Conservation (phyloP, 352 stramenopile genomes). For the Aphanomyces euteiches region DNA sequence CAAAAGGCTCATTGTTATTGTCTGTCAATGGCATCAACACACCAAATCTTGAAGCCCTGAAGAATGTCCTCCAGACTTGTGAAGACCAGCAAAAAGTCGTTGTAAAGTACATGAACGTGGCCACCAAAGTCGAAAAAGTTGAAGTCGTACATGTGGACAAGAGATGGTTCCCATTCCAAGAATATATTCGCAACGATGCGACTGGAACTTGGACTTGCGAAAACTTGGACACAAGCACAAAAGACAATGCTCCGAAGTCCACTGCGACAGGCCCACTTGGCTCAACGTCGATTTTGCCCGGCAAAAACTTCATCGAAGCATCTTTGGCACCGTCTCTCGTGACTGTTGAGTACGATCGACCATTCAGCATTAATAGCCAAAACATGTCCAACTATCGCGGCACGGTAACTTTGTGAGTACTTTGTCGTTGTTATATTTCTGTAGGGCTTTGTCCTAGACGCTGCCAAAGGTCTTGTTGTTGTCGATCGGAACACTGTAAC, state of each 20-base stretch:
- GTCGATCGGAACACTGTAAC: constrained; percentile 91
- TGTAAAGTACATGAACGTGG: constrained; percentile 78
- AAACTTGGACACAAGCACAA: constrained; percentile 40
- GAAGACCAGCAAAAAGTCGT: constrained; percentile 77
- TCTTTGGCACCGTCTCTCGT: constrained; percentile 79
- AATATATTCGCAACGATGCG: constrained; percentile 74
- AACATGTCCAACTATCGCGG: constrained; percentile 82
- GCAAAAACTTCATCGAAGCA: constrained; percentile 78
- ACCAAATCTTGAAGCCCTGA: constrained; percentile 77
- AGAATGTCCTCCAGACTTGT: constrained; percentile 71
- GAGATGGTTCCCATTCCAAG: constrained; percentile 89
- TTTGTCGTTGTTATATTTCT: neutral
- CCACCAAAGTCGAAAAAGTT: constrained; percentile 72
- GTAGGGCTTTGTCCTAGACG: constrained; percentile 83
- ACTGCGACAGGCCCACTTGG: constrained; percentile 36
- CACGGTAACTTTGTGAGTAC: constrained; percentile 33
- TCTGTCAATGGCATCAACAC: constrained; percentile 83
- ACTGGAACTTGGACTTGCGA: constrained; percentile 75
- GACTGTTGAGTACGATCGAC: constrained; percentile 79
- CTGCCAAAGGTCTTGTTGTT: constrained; percentile 80
- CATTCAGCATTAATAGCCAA: constrained; percentile 82
- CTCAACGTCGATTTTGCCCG: constrained; percentile 73
- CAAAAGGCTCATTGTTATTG: constrained; percentile 79
- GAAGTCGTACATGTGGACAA: constrained; percentile 86
- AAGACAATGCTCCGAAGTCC: neutral